phyloP scores from a whole-genome alignment of 2,329 filamentous ascomycete species.

The Alternaria conjuncta region DNA sequence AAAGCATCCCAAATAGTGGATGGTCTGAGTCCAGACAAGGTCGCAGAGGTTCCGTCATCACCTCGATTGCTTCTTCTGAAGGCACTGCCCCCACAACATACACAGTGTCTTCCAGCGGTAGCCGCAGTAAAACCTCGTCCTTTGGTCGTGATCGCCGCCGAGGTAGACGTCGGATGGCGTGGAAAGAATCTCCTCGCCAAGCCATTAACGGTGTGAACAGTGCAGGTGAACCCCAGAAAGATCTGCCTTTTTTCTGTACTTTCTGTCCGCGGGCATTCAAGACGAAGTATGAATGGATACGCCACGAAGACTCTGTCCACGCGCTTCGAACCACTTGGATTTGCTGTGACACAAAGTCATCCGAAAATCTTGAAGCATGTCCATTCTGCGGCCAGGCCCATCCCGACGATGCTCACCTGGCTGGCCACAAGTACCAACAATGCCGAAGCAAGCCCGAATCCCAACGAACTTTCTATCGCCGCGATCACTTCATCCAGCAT shows the following conservation, averaged over 20 bases:
- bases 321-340: conserved; percentile 49
- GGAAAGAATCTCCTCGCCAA: conserved; percentile 40
- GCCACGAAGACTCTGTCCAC: conserved; percentile 47
- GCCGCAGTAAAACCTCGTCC: conserved; percentile 43
- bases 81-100: conserved; percentile 42
- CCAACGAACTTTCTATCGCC: conserved; percentile 46
- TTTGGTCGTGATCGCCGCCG: conserved; percentile 44
- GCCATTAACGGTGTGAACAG: conserved; percentile 41
- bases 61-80: conserved; percentile 41
- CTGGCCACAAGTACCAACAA: conserved; percentile 44
- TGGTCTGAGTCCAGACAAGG: conserved; percentile 32
- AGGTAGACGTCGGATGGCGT: conserved; percentile 44
- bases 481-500: conserved; percentile 46
- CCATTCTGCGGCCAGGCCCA: conserved; percentile 41
- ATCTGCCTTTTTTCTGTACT: conserved; percentile 46
- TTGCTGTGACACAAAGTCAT: conserved; percentile 39
- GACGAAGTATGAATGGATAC: conserved; percentile 48
- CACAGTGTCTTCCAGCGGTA: conserved; percentile 39
- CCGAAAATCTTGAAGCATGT: conserved; percentile 31
- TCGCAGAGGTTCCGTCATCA: conserved; percentile 37
- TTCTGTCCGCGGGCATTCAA: conserved; percentile 47
- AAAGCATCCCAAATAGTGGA: conserved; percentile 27
- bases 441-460: conserved; percentile 43
- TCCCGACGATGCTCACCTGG: conserved; percentile 45
- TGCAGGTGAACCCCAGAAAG: conserved; percentile 36